Percentiles rank a stretch among this genome's conserved stretches.
Evolutionary conservation across 1,284 basidiomycete genomes (phyloP).

Genomic region (Sparassis latifolia): DNA sequence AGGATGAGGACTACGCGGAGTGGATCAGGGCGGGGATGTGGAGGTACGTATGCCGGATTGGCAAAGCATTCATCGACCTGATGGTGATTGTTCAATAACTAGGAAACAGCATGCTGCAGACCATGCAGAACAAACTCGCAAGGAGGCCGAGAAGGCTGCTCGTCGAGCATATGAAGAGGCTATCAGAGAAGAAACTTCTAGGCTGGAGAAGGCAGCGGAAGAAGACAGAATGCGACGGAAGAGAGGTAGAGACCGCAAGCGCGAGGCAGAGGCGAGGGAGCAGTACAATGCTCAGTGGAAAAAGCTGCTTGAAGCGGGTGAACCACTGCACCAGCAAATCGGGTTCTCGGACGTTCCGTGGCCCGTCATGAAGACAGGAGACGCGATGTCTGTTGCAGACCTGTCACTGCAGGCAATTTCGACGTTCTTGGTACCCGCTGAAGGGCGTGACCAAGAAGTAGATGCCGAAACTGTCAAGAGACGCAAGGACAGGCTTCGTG

Average conservation of each 20-base stretch:
- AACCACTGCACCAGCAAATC: slow-evolving; percentile 19
- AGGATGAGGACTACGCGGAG: slow-evolving; percentile 81
- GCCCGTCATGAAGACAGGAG: slow-evolving; percentile 45
- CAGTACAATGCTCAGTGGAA: slow-evolving; percentile 59
- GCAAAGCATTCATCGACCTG: too few relatives aligned
- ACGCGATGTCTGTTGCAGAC: slow-evolving; percentile 31
- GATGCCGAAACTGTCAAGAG: slow-evolving; percentile 22
- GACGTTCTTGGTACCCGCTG: slow-evolving; percentile 47
- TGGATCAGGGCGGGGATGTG: slow-evolving; percentile 79
- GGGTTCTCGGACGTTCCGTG: slow-evolving; percentile 71
- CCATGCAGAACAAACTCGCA: slow-evolving; percentile 53
- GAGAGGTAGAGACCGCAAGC: slow-evolving; percentile 37
- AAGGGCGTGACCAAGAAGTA: not conserved
- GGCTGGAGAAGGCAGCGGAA: slow-evolving; percentile 44
- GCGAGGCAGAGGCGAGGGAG: slow-evolving; percentile 38
- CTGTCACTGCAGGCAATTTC: slow-evolving; percentile 55
- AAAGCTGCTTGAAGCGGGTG: slow-evolving; percentile 33
- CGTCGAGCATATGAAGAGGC: slow-evolving; percentile 49
- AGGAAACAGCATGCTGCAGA: slow-evolving; percentile 65
- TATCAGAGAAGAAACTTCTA: slow-evolving; percentile 43
- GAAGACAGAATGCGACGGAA: slow-evolving; percentile 41
- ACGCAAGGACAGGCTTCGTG: slow-evolving; percentile 59
- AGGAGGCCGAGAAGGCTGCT: slow-evolving; percentile 43
- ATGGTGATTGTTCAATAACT: not conserved
- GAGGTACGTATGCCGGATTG: slow-evolving; percentile 40